Base-by-base conservation (phyloP, 169 alveolate genomes). In the Amoebophrya sp. region DNA sequence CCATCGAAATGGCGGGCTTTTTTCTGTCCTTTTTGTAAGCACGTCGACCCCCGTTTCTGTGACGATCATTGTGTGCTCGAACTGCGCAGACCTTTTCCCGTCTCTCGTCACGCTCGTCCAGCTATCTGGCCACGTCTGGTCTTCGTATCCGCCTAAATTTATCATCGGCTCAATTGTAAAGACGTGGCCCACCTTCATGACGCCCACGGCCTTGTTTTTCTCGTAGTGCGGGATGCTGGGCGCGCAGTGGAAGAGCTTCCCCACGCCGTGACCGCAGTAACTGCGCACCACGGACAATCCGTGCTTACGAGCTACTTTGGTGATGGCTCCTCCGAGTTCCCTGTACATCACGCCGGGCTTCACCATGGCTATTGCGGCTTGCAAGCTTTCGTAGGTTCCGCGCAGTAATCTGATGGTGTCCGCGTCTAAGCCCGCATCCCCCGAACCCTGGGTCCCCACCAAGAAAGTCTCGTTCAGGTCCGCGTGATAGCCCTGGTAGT, bases 101-200 rank as follows among this genome's bases (percentile, higher is more conserved):
- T 97, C 99, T 1, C 94, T 92, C 0, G 99, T 97, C 90, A 96
- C 99, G 33, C 98, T 97, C 39, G 99, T 99, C 99, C 99, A 99
- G 77, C 96, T 95, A 94, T 99, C 99, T 36, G 99, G 98, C 99
- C 99, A 99, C 47, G 96, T 95, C 24, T 94, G 93, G 95, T 98
- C 99, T 93, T 95, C 95, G 95, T 96, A 97, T 39, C 95, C 95
- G 40, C 99, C 99, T 91, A 96, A 95, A 94, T 98, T 98, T 40
- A 99, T 96, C 99, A 99, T 99, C 41, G 99, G 99, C 95, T 99
- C 99, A 36, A 99, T 98, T 26, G 99, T 99, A 94, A 99, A 99
- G 41, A 98, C 98, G 94, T 99, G 99, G 29, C 89, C 41, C 33
- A 29, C 47, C 77, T 53, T n/a, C 98, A 96, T 96, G 91, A 93